These are phyloP conservation scores for Aspergillus floridensis DNA, from an alignment of 2,329 filamentous ascomycete genomes.

Conservation along the genomic window DNA sequence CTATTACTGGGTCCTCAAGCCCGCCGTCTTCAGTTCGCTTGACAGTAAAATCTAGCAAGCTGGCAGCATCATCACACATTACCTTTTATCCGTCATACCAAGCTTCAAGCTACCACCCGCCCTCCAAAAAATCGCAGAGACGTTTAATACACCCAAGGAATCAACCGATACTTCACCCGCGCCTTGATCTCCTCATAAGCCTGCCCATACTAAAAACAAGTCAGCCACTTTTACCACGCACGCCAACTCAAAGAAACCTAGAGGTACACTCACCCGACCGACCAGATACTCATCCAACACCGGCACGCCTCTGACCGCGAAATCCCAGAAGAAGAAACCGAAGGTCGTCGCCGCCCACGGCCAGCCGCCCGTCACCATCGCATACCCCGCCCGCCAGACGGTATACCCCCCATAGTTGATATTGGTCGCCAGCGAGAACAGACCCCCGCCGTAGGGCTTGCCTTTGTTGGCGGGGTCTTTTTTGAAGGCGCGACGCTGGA, in stretches of 20 bases:
- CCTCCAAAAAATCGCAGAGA: too few relatives aligned
- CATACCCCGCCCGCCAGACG: constrained; percentile 52
- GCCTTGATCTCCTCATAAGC: constrained; percentile 8
- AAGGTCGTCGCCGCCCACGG: constrained; percentile 42
- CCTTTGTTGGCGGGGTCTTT: constrained; percentile 51
- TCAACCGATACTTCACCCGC: constrained; percentile 10
- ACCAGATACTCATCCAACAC: constrained; percentile 51
- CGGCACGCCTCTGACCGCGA: constrained; percentile 45
- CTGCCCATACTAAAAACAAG: constrained; percentile 11
- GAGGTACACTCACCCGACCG: constrained; percentile 24
- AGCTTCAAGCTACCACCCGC: too few relatives aligned
- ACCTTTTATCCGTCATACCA: too few relatives aligned
- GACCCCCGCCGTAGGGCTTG: constrained; percentile 50
- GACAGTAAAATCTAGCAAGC: too few relatives aligned
- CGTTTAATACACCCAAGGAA: constrained; percentile 11
- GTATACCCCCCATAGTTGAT: constrained; percentile 57
- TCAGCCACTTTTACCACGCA: not conserved
- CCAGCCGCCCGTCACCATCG: constrained; percentile 50
- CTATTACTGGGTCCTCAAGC: too few relatives aligned
- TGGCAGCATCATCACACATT: too few relatives aligned
- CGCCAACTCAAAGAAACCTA: not conserved
- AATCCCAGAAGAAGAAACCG: constrained; percentile 47
- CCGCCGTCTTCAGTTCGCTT: too few relatives aligned
- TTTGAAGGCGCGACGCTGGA: constrained; percentile 57
- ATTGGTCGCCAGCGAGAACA: constrained; percentile 52